Evolutionary conservation across 2,329 filamentous ascomycete genomes (phyloP), one percentile per base, ranked within the genome.

Genomic region (Curvularia sp.): DNA sequence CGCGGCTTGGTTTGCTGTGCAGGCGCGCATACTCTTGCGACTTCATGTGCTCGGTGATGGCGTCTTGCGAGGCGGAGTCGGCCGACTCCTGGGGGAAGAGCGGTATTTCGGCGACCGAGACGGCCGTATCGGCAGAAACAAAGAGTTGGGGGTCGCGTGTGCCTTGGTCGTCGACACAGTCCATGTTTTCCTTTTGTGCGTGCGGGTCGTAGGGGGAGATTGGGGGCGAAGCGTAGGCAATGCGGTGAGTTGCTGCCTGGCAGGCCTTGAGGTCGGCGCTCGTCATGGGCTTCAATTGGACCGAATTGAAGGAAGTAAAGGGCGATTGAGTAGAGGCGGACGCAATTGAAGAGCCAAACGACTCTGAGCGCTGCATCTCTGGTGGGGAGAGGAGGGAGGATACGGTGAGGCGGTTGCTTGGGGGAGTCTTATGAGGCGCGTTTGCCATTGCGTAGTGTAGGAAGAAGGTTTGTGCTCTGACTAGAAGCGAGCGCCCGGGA

Each of bases 311-410:
- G 2, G 69, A 72, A 13, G 68, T 66, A 49, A 68, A 69, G 31
- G 67, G 62, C 15, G 69, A 69, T 46, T 62, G 64, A 12, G 64
- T 43, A 38, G 65, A 67, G 41, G 64, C 53, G 26, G 64, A 63
- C 20, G 59, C 61, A 57, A 63, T 69, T 64, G 75, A 69, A 5
- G 71, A 75, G 63, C 71, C 71, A 69, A 77, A 78, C n/a, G 74
- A 75, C 58, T 76, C 74, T 53, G 71, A 71, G 33, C 72, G 73
- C 66, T 77, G 77, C 70, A 76, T 73, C 66, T 79, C 77, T 18
- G 77, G 77, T 8, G 77, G 77, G 13, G 76, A 78, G 59, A 78
- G 75, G 47, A 79, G 74, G 15, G 76, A 77, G 57, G 73, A 76
- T 49, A 77, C 72, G 46, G 73, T 68, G 18, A 76, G 69, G 57